These are phyloP conservation scores for Pogostemon cablin DNA, from an alignment of 257 asterid genomes.

Conservation along the genomic window DNA sequence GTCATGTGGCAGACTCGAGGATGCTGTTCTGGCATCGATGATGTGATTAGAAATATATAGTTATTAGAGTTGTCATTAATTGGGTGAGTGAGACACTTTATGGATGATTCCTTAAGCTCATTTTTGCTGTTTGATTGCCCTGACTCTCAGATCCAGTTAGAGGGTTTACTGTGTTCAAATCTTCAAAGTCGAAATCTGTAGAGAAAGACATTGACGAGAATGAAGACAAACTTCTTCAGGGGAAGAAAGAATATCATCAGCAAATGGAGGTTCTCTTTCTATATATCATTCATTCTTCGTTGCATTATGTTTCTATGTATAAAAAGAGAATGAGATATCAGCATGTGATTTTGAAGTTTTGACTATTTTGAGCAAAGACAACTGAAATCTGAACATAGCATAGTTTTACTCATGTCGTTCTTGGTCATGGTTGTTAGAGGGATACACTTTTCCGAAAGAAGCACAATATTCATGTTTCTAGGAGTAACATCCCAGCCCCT, in stretches of 20 bases:
- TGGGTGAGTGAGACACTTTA: neutral
- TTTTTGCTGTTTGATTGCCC: slow-evolving; percentile 6
- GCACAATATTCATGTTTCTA: slow-evolving; percentile 83
- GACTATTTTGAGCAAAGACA: slow-evolving; percentile 9
- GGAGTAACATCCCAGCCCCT: slow-evolving; percentile 85
- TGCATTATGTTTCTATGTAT: neutral
- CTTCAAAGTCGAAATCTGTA: slow-evolving; percentile 52
- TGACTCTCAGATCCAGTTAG: slow-evolving; percentile 51
- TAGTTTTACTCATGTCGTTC: slow-evolving; percentile 15
- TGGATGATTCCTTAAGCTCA: slow-evolving; percentile 10
- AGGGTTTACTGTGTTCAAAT: slow-evolving; percentile 68
- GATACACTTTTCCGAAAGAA: slow-evolving; percentile 75
- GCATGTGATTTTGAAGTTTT: neutral
- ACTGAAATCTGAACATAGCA: neutral
- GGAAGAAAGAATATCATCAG: slow-evolving; percentile 78
- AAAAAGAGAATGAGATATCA: neutral
- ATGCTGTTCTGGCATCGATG: neutral
- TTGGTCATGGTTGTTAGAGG: slow-evolving; percentile 49
- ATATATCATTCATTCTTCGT: slow-evolving; percentile 24
- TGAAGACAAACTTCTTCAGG: slow-evolving; percentile 45
- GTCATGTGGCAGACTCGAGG: too few relatives aligned
- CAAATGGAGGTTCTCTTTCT: slow-evolving; percentile 67
- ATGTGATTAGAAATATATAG: neutral
- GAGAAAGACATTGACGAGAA: slow-evolving; percentile 41
- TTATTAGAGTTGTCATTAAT: neutral